phyloP scores from a whole-genome alignment of 2,329 filamentous ascomycete species.

The Byssoonygena ceratinophila region DNA sequence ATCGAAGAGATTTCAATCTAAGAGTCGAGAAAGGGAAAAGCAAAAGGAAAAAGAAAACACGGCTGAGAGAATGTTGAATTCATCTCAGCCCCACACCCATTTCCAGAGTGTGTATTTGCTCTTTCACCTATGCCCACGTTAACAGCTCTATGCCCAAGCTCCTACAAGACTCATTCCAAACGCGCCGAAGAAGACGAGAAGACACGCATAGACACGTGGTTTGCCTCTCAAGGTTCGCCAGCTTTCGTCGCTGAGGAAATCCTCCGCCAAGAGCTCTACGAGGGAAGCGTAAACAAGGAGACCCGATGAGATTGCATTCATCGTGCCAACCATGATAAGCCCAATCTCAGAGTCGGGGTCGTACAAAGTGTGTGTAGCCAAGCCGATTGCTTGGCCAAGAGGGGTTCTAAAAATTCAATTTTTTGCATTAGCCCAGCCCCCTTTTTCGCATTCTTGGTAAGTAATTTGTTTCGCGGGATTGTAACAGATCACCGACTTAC shows the following conservation, averaged over 20 bases:
- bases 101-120: background rate
- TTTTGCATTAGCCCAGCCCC: background rate
- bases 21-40: background rate
- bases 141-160: constrained; percentile 47
- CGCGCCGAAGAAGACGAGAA: constrained; percentile 54
- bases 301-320: constrained; percentile 73
- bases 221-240: constrained; percentile 55
- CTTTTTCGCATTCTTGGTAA: background rate
- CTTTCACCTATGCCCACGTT: background rate
- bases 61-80: constrained; percentile 7
- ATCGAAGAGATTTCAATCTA: constrained; percentile 8
- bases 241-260: constrained; percentile 66
- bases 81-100: background rate
- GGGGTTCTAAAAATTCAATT: constrained; percentile 61
- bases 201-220: constrained; percentile 51
- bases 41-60: background rate
- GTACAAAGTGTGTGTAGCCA: constrained; percentile 64
- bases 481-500: constrained; percentile 20
- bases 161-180: constrained; percentile 61
- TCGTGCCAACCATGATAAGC: constrained; percentile 64
- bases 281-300: constrained; percentile 65
- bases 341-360: constrained; percentile 62
- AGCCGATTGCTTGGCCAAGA: constrained; percentile 65
- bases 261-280: constrained; percentile 67
- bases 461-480: background rate